Base-by-base conservation (phyloP, 257 asterid species). In the Nicotiana paniculata region DNA sequence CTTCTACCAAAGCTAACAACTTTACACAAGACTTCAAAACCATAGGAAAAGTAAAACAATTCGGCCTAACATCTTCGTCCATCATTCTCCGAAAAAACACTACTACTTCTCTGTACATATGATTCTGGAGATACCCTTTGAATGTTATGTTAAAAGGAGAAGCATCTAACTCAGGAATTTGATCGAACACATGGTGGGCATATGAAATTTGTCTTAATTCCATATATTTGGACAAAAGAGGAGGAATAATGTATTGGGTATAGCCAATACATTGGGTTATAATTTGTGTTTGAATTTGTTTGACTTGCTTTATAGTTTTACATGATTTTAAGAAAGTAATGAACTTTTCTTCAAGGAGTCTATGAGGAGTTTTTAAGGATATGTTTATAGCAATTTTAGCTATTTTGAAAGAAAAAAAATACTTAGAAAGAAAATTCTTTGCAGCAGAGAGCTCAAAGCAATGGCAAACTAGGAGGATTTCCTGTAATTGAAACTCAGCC, bases 131-230 rank as follows among this genome's bases (percentile, higher is more conserved):
- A 77, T 90, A 94, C 85, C 97, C 99, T 88, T 89, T 96, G 32
- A 92, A 91, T 89, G 93, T 82, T 28, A 91, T 91, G 82, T 94
- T 92, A 90, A 93, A 95, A 62, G 90, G 90, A 12, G 96, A 89
- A 1, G 94, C 88, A 79, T 82, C 88, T 83, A 88, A 86, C 82
- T 85, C 81, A 0, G 89, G 85, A 88, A 91, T 90, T 87, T 82
- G 77, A 85, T 91, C 96, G 86, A 96, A 93, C 93, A 91, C 80
- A 51, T 91, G 77, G 15, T 90, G 91, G 69, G 93, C 92, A 67
- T 88, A 79, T 18, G 6, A 15, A 58, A 88, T 85, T 46, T 74
- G 85, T 82, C 74, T 78, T 66, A 90, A 57, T 26, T 83, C 86
- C 2, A 85, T 83, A 82, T 97, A 92, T n/a, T 63, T 89, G 0